phyloP scores from a whole-genome alignment of 1,284 basidiomycete genomes.

The Fomitopsis palustris region DNA sequence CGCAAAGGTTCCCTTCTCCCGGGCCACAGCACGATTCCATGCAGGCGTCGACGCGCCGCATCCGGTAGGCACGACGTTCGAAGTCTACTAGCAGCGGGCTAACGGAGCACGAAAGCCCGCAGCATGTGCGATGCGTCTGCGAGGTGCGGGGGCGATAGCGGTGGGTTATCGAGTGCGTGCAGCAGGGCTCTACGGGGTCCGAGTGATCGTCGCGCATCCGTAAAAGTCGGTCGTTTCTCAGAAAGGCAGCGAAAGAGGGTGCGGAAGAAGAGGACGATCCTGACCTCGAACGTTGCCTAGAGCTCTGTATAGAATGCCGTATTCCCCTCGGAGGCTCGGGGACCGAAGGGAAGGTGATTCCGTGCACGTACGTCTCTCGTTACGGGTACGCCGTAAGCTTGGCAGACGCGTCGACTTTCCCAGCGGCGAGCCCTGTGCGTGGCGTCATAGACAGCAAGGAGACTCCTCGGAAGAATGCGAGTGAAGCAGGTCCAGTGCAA shows the following conservation, averaged over 20 bases:
- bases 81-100: neutral
- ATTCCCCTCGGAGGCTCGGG: neutral
- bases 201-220: neutral
- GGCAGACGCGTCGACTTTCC: neutral
- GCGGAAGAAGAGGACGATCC: neutral
- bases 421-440: neutral
- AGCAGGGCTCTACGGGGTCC: neutral
- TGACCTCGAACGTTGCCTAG: neutral
- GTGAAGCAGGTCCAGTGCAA: neutral
- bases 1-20: neutral
- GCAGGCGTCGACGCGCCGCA: neutral
- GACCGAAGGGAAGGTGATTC: neutral
- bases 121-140: neutral
- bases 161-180: neutral
- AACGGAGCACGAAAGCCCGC: neutral
- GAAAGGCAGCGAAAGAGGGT: constrained; percentile 8
- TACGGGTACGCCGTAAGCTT: neutral
- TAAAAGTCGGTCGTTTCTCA: neutral
- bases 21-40: neutral
- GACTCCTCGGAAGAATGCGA: neutral
- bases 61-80: neutral
- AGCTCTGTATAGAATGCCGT: neutral
- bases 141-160: neutral
- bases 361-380: neutral
- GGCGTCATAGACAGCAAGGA: neutral